Conservation (phyloP, 805 yeast species). For the Candida namnaoensis region DNA sequence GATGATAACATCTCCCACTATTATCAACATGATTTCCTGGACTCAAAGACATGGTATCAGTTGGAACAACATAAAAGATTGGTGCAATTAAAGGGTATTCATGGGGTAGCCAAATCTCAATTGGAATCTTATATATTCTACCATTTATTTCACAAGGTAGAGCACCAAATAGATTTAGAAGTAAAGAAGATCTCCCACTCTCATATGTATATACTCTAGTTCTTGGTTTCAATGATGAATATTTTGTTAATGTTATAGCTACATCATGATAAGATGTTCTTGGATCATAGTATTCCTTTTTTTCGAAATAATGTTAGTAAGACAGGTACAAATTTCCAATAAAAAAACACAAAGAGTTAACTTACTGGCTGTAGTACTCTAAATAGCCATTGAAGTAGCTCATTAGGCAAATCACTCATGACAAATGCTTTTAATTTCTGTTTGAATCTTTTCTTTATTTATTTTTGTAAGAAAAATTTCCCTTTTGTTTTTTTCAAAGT, state of each 20-base stretch:
- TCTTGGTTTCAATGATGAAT: conserved; percentile 51
- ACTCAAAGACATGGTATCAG: conserved; percentile 34
- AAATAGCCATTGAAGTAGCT: conserved; percentile 47
- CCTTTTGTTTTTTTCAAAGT: too few species aligned
- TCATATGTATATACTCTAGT: conserved; percentile 55
- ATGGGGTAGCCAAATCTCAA: conserved; percentile 72
- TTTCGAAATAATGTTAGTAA: too few species aligned
- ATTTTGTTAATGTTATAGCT: conserved; percentile 40
- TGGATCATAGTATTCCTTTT: conserved; percentile 51
- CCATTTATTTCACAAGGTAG: conserved; percentile 26
- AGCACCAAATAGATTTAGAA: conserved; percentile 59
- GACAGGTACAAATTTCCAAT: too few species aligned
- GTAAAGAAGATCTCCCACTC: conserved; percentile 49
- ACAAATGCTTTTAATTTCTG: too few species aligned
- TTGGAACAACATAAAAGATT: conserved; percentile 49
- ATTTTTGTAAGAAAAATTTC: too few species aligned
- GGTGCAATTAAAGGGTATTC: conserved; percentile 68
- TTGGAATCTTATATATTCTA: conserved; percentile 35
- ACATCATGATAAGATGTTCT: conserved; percentile 56
- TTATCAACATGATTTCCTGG: conserved; percentile 64
- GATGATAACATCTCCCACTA: conserved; percentile 67
- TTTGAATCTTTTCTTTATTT: too few species aligned
- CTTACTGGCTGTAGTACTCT: conserved; percentile 45
- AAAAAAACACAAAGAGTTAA: too few species aligned
- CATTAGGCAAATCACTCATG: conserved; percentile 10